Base-by-base conservation (phyloP, 2,329 filamentous ascomycete species). In the Lachnellula willkommii region DNA sequence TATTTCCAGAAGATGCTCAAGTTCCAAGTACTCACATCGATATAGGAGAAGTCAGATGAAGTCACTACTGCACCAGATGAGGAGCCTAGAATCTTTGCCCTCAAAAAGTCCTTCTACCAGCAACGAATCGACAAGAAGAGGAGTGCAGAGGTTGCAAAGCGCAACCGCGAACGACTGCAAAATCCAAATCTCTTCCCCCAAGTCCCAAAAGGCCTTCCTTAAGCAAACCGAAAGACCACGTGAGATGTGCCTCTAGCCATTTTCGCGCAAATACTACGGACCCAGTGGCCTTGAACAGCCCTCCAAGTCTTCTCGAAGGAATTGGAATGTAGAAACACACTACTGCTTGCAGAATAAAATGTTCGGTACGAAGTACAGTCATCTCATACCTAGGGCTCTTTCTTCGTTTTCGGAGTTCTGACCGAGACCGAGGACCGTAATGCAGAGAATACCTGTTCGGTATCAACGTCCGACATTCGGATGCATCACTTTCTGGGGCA, bases 61-160 rank as follows among this genome's bases (percentile, higher is more conserved):
- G 9, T 47, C 14, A 43, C 22, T 39, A 49, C 50, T 17, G 14
- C 62, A 26, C 52, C 52, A 17, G 85, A 89, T 58, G 84, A 89
- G 58, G 85, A 87, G 55, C 87, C 90, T 20, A 83, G 93, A 43
- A 80, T 95, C 2, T 99, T 94, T 73, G 83, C 88, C 62, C 77
- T 96, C 56, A 88, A 93, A 68, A 91, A 86, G 88, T 81, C 84
- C 26, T 96, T 99, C 72, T 95, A 90, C 69, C 87, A 93, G 64
- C 89, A 91, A 75, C 84, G 94, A 15, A 70, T 96, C 50, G 84
- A 90, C 69, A 88, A 87, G 68, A 86, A 91, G 68, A 81, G 85
- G 45, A 88, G 89, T 70, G 81, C 82, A n/a, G 89, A 94, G 68
- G 78, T 85, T 53, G 88, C 90, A 11, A 95, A 85, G 72, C 79